Base-by-base conservation (phyloP, 2,329 filamentous ascomycete genomes). In the Xylaria sp. region DNA sequence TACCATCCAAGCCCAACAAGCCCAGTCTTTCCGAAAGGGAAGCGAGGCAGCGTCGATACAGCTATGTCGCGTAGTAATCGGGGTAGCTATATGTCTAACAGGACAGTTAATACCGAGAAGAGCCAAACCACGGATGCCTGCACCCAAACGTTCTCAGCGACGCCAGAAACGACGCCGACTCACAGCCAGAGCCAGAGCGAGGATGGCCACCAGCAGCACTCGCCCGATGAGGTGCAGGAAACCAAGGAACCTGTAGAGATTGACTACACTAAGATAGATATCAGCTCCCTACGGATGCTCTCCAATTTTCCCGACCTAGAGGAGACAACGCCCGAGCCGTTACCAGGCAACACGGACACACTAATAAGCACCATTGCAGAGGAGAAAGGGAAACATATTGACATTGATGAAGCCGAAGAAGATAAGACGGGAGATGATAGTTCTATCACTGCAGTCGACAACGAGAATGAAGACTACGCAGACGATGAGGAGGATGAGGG, bases 1-100 rank as follows among this genome's bases (percentile, higher is more conserved):
- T 96, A 93, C 80, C 90, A 90, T 73, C 92, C 93, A 2, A 89
- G 86, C 62, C 91, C 93, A 1, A 89, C 89, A 10, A 97, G 93
- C 79, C 93, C 94, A 0, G 82, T 90, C n/a, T 87, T 85, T 66
- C 82, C 83, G 61, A 86, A 83, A 68, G 86, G 85, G 70, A 80
- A 90, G 83, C 79, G 92, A 69, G 89, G 88, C 77, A 97, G 93
- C 80, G 82, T 90, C 25, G 92, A 94, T 71, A 92, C 90, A 10
- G 84, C 82, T 58, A 79, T 83, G 18, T 84, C 85, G 5, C 81
- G 86, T 64, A 92, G 89, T 77, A 89, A 91, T 75, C 86, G 91
- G 63, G 91, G 88, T 72, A 97, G 93, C 79, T 94, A 89, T 73
- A 93, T 94, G 83, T 91, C 91, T 1, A 87, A 87, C 20, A 90